A percentile compares a stretch with the other conserved stretches of the same genome.
Conservation (phyloP, 805 yeast genomes). For the Metschnikowia sp. region DNA sequence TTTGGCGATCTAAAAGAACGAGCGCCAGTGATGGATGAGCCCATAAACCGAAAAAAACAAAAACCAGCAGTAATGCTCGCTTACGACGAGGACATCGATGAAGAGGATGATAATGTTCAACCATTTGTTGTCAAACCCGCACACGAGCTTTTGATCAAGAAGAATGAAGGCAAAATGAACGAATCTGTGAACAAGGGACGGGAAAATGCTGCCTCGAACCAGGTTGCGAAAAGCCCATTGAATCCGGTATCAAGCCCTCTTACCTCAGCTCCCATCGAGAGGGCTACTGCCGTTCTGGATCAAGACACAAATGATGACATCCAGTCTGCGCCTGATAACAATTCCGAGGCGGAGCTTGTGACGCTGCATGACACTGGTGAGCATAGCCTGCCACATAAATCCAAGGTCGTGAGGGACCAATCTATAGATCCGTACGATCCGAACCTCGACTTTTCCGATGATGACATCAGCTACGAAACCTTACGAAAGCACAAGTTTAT, state of each 20-base stretch:
- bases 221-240: too few relatives aligned
- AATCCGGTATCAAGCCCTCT: too few relatives aligned
- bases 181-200: neutral
- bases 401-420: neutral
- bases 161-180: neutral
- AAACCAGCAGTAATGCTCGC: slow-evolving; percentile 30
- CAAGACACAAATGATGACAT: too few relatives aligned
- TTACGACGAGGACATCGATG: slow-evolving; percentile 31
- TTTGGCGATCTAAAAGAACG: slow-evolving; percentile 40
- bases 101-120: slow-evolving; percentile 29
- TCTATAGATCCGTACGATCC: slow-evolving; percentile 11
- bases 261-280: too few relatives aligned
- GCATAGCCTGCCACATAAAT: neutral
- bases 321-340: too few relatives aligned
- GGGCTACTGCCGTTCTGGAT: too few relatives aligned
- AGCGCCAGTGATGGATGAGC: neutral
- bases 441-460: slow-evolving; percentile 10
- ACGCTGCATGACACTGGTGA: neutral
- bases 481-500: slow-evolving; percentile 13
- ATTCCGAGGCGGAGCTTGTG: too few relatives aligned
- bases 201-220: neutral
- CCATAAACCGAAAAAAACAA: slow-evolving; percentile 20
- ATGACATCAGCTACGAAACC: slow-evolving; percentile 11
- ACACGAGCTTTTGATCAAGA: slow-evolving; percentile 27
- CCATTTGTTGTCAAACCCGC: slow-evolving; percentile 40